Evolutionary conservation across 1,284 basidiomycete species (phyloP).

Genomic region (Irpex sp.): DNA sequence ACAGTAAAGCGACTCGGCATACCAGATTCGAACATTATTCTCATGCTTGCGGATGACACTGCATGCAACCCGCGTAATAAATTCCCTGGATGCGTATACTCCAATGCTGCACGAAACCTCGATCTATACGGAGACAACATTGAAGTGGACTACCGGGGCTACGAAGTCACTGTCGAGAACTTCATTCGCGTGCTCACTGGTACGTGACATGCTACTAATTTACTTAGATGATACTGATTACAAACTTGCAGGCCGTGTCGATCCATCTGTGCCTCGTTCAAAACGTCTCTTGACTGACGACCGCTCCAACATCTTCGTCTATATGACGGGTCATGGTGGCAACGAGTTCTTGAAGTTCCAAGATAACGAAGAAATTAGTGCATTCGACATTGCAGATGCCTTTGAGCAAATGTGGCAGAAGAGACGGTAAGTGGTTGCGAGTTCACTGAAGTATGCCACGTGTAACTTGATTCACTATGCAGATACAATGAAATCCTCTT

Average conservation of each 20-base stretch:
- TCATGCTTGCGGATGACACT: conserved; percentile 97
- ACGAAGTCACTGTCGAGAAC: conserved; percentile 97
- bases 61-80: conserved; percentile 93
- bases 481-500: conserved; percentile 98
- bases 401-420: conserved; percentile 99
- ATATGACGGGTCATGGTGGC: conserved; percentile 98
- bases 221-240: not conserved
- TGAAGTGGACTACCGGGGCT: conserved; percentile 97
- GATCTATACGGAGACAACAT: conserved; percentile 97
- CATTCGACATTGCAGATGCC: conserved; percentile 94
- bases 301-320: conserved; percentile 93
- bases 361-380: conserved; percentile 96
- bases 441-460: not conserved
- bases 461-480: not conserved
- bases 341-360: conserved; percentile 99
- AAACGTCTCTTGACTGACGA: conserved; percentile 92
- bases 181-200: conserved; percentile 90
- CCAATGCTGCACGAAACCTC: conserved; percentile 71
- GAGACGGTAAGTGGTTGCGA: conserved; percentile 56
- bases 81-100: conserved; percentile 90
- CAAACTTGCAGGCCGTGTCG: conserved; percentile 57
- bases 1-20: conserved; percentile 98
- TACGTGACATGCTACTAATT: conserved; percentile 28
- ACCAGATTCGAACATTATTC: conserved; percentile 96
- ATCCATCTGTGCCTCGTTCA: conserved; percentile 77